Evolutionary conservation across 257 asterid genomes (phyloP).

Genomic region (Scutellaria galericulata): DNA sequence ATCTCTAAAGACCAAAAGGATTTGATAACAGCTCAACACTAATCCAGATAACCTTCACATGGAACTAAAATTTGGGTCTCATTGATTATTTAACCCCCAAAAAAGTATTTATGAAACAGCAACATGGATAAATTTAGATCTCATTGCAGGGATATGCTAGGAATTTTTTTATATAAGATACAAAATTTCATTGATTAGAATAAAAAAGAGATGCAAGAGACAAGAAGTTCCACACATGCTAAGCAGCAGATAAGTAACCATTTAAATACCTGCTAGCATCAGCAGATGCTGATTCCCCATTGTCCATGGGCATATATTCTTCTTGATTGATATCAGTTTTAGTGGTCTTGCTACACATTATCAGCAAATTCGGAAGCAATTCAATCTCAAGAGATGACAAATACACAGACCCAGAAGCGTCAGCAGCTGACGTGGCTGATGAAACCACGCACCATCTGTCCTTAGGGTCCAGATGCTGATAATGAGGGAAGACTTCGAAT

Average conservation of each 20-base stretch:
- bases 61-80: not conserved
- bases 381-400: constrained; percentile 87
- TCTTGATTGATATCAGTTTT: constrained; percentile 53
- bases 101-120: constrained; percentile 1
- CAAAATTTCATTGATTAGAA: too few relatives aligned
- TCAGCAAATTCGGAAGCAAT: constrained; percentile 89
- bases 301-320: constrained; percentile 49
- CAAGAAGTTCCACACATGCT: not conserved
- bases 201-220: not conserved
- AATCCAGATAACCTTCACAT: constrained; percentile 1
- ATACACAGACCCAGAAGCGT: constrained; percentile 95
- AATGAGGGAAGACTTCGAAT: constrained; percentile 94
- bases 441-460: constrained; percentile 99
- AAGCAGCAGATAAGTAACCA: constrained; percentile 25
- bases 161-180: not conserved
- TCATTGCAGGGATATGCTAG: constrained; percentile 22
- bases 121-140: constrained; percentile 5
- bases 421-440: constrained; percentile 92
- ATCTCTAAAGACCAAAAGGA: constrained; percentile 9
- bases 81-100: not conserved
- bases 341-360: constrained; percentile 78
- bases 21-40: constrained; percentile 7
- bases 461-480: constrained; percentile 74
- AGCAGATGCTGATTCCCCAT: constrained; percentile 48
- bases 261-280: constrained; percentile 64